Evolutionary conservation across 2,329 filamentous ascomycete species (phyloP), one percentile per base, ranked within the genome.

Genomic region (Sarocladium strictum): DNA sequence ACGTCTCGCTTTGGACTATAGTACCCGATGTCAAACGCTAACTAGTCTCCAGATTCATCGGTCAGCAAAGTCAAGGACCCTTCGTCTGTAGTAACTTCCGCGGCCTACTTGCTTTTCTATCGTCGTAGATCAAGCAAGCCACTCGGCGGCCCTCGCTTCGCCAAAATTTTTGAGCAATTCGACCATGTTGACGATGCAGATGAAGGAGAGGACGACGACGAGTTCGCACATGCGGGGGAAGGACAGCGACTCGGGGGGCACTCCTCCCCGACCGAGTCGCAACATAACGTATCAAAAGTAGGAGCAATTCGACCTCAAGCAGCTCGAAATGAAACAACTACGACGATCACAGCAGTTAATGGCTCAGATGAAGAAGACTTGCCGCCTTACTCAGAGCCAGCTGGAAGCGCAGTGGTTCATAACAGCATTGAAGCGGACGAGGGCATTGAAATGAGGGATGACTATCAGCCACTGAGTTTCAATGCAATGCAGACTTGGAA

Each of bases 91-190:
- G 81, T 96, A 4, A 88, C 89, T 3, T 72, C 81, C 15, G 86
- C 88, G 19, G 94, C 94, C 0, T 99, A 99, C 70, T 80, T 99
- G 11, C 78, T 99, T 32, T 99, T 99, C 76, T 99, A 99, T 73
- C 89, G 94, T 38, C 88, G 94, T 55, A 87, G 90, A 59, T 90
- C 90, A 4, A 77, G 81, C 7, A 72, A 71, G 58, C 88, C 90
- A 58, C 83, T 99, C 60, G 94, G 94, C 55, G 92, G 92, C 24
- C 79, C 85, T 43, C 80, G 80, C 53, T 85, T 97, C 57, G 80
- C 85, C 61, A 76, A 85, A 60, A 84, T 96, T 51, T 76, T 89
- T 54, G 80, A 85, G 53, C 76, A 79, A 54, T 88, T 81, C 64
- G 77, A 79, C 59, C 78, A 79, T 51, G 74, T 73, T 58, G 75